Base-by-base conservation (phyloP, 2,329 filamentous ascomycete genomes). In the Venturia effusa region DNA sequence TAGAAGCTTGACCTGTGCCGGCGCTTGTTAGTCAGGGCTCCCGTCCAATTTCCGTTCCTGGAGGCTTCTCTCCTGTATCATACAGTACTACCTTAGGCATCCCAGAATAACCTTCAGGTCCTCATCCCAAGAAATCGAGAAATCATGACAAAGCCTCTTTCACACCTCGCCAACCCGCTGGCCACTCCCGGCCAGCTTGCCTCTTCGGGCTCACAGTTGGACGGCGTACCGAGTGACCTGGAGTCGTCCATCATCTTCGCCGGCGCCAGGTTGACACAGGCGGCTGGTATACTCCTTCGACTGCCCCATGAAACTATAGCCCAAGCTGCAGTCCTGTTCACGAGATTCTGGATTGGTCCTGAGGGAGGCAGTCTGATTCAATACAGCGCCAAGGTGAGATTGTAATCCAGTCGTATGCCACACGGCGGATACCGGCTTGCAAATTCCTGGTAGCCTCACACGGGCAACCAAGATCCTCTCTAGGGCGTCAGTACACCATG, bases 261-360 rank as follows among this genome's bases (percentile, higher is more conserved):
- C 63, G 87, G 88, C 41, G 86, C 89, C 72, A 83, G 84, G 68
- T 82, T 93, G 54, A 90, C 88, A 3, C 90, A 94, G 75, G 85
- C 88, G 27, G 88, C 89, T 13, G 90, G 90, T 37, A 82, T 95
- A 61, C 83, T 97, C 22, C 82, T 99, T 3, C 85, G 90, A 59
- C 81, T 97, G 45, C 89, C 91, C 7, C 92, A 96, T 73, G 90
- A 92, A 68, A 85, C 90, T 45, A 90, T 94, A 45, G 89, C 92
- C 4, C 89, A 92, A 71, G 90, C 92, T 3, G 90, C 92, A 71
- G 85, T 97, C 48, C 76, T 94, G 0, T 84, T 96, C 40, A 87
- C 88, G 61, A 84, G 93, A 17, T 94, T 91, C 76, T 96, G 89
- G 88, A 78, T 91, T 78, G 71, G 84, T 74, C 64, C 80, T 76